Conservation (phyloP, 345 rosid genomes). For the Eucalyptus regnans region DNA sequence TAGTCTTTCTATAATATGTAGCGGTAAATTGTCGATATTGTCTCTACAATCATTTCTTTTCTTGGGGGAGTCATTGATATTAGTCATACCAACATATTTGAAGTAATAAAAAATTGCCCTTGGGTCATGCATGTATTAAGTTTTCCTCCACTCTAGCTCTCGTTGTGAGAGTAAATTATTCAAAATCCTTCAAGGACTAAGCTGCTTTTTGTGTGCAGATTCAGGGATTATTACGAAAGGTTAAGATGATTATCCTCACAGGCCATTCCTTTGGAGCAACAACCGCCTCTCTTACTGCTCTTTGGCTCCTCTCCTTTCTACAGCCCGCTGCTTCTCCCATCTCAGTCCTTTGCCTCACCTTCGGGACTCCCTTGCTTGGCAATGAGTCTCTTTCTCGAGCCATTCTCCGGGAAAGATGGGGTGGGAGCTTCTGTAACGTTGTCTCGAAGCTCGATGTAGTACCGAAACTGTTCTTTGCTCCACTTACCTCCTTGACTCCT, state of each 20-base stretch:
- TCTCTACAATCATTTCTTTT: neutral
- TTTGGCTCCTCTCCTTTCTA: slow-evolving; percentile 54
- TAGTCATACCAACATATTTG: neutral
- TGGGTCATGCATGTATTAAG: neutral
- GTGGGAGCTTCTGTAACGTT: slow-evolving; percentile 63
- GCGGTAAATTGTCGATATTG: neutral
- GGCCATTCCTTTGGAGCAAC: slow-evolving; percentile 84
- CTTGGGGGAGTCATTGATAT: neutral
- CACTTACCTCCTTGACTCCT: slow-evolving; percentile 8
- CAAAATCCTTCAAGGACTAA: too few relatives aligned
- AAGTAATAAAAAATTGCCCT: neutral
- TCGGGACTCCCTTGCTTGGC: slow-evolving; percentile 73
- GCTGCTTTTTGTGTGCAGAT: slow-evolving; percentile 19
- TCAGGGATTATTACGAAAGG: neutral
- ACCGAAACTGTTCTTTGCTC: slow-evolving; percentile 43
- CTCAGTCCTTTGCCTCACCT: slow-evolving; percentile 62
- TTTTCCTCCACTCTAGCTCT: neutral
- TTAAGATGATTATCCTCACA: slow-evolving; percentile 46
- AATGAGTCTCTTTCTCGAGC: slow-evolving; percentile 43
- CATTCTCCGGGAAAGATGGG: neutral
- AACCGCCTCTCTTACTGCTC: slow-evolving; percentile 50
- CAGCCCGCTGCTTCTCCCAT: slow-evolving; percentile 3
- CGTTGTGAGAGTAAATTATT: accelerated
- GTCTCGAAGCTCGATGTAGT: slow-evolving; percentile 44
- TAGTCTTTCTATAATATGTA: neutral